Base-by-base conservation (phyloP, 345 rosid genomes). In the Hibiscus trionum region DNA sequence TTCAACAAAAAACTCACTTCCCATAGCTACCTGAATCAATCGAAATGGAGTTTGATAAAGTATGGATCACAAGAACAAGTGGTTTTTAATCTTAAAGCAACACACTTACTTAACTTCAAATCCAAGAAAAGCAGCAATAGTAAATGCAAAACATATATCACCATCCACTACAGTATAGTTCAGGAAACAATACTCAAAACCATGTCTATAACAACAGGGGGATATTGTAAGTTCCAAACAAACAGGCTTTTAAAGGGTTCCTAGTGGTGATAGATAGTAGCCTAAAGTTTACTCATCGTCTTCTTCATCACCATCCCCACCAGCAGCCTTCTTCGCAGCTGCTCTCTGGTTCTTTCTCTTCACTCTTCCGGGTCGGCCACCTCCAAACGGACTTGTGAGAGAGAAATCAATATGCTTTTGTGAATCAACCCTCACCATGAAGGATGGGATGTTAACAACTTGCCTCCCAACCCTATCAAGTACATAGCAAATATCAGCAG, bases 311-410 rank as follows among this genome's bases (percentile, higher is more conserved):
- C 62, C 64, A 12, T 21, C 76, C 21, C 76, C 64, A 1, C 68
- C 68, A 12, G 47, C 11, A 21, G 82, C 75, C 66, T 82, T 82
- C 79, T 82, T 82, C 16, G 81, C 75, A 21, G 80, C 82, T 1
- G 80, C 75, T 59, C 46, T 82, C 73, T 62, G 70, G 52, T 82
- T 79, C 82, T 59, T 82, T 82, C 82, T 74, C 77, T 82, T 82
- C 71, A 82, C 85, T 72, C 85, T 79, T 67, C 85, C 85, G 16
- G 83, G 81, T 50, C 81, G 65, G 24, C 85, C 85, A 74, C 85
- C 85, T 67, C 82, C 82, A 0, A 82, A 80, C 0, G 85, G 83
- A 61, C 83, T 82, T 0, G 85, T 82, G 11, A 82, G 79, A 35
- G 83, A 77, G 71, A 82, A 79, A 66, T 82, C 79, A 3, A 82